Evolutionary conservation across 2,329 filamentous ascomycete genomes (phyloP).

Genomic region (Penicillium sp.): DNA sequence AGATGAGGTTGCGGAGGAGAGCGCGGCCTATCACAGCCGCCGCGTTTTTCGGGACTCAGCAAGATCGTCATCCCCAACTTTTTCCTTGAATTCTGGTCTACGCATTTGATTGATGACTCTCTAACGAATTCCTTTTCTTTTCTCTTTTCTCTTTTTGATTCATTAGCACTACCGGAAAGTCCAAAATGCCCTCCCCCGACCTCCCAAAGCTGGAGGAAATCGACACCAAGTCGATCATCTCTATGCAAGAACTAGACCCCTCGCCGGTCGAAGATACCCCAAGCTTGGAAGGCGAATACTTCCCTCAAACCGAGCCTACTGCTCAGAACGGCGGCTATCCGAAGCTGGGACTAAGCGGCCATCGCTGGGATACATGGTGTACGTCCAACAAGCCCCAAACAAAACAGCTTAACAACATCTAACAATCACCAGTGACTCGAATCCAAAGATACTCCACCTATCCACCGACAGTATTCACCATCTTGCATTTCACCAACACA

Average conservation of each 20-base stretch:
- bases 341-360: constrained; percentile 62
- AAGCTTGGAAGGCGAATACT: constrained; percentile 53
- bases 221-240: constrained; percentile 55
- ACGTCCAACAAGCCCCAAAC: constrained; percentile 34
- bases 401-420: background rate
- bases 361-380: constrained; percentile 76
- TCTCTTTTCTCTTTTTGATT: background rate
- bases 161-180: background rate
- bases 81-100: constrained; percentile 4
- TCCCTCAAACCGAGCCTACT: constrained; percentile 24
- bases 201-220: constrained; percentile 28
- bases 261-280: constrained; percentile 68
- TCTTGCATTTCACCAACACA: constrained; percentile 78
- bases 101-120: constrained; percentile 15
- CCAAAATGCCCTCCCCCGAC: constrained; percentile 17
- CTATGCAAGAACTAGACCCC: constrained; percentile 78
- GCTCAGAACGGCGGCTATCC: constrained; percentile 18
- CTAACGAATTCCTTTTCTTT: constrained; percentile 11
- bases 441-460: constrained; percentile 90
- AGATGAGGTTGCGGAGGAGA: background rate
- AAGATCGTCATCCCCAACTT: constrained; percentile 18
- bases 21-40: constrained; percentile 16
- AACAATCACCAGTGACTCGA: constrained; percentile 59
- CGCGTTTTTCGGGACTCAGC: constrained; percentile 11
- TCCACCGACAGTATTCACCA: constrained; percentile 73